Base-by-base conservation (phyloP, 805 yeast genomes). In the Saccharomyces paradoxus region DNA sequence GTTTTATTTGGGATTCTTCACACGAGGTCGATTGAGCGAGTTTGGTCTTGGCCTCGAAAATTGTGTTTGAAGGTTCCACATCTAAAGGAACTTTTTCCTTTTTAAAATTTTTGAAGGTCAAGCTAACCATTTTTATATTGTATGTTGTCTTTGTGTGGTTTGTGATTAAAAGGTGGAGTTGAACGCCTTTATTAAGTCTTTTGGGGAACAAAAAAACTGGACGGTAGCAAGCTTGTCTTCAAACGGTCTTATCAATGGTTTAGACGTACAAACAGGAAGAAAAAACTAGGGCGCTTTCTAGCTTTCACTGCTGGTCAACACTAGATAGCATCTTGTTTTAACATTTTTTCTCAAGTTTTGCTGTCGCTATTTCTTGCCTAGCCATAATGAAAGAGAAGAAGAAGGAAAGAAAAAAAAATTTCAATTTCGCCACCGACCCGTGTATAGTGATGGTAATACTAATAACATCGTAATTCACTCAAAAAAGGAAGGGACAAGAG, bases 31-130 rank as follows among this genome's bases (percentile, higher is more conserved):
- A 74, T 22, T 76, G 73, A 1, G 90, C 94, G 51, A 94, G 76
- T 62, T 81, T 81, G 63, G 82, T 84, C 71, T 91, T 92, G 21
- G 84, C 84, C n/a, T 82, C 75, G 13, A 77, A 67, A 32, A 87
- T 92, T 1, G 89, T 78, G 51, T 83, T 89, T 13, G 79, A 57
- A 8, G 79, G 77, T 56, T 86, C 95, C 55, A 89, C 80, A 28
- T 89, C 96, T 56, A 94, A 66, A 29, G 89, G 80, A 70, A 91
- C 81, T 68, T 84, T 87, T 68, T 89, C 90, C 74, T 92, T 94
- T 74, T 94, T 91, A 74, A 94, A 87, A 73, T 94, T 96, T 70
- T 91, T 90, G 70, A 94, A 83, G 29, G 62, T 62, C 48, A 70
- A 61, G 30, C 51, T 58, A 13, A 60, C 63, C 69, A 62, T 67